Conservation (phyloP, 208 protist species). For the Herpetomonas samuelpessoai region DNA sequence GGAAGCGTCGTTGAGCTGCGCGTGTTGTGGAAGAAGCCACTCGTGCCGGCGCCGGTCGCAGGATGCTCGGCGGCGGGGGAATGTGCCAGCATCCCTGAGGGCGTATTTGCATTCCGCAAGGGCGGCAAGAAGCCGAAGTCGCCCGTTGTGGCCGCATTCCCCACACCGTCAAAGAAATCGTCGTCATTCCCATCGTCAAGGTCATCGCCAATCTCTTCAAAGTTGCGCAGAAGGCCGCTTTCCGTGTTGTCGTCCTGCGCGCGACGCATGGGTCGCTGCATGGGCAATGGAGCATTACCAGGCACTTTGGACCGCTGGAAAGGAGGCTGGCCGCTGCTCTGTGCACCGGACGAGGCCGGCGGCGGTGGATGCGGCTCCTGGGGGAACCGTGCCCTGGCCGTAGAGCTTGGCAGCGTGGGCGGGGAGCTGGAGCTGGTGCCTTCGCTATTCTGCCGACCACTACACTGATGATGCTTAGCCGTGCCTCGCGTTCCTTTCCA, state of each 20-base stretch:
- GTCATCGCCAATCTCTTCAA: conserved; percentile 16
- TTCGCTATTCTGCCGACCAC: no score
- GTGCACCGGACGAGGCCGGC: no score
- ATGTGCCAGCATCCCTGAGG: neutral
- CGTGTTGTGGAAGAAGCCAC: neutral
- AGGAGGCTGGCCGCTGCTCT: no score
- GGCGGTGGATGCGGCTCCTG: no score
- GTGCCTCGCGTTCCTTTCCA: conserved; percentile 17
- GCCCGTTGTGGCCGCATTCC: neutral
- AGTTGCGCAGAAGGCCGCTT: conserved; percentile 13
- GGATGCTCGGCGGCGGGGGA: neutral
- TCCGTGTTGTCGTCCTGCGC: conserved; percentile 8
- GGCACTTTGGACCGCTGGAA: no score
- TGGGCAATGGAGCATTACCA: no score
- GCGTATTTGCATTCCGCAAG: neutral
- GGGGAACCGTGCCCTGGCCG: no score
- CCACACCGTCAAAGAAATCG: no score
- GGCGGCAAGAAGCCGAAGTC: neutral
- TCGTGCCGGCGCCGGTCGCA: neutral
- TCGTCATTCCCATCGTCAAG: neutral
- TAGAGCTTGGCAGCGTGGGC: no score
- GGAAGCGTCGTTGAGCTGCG: neutral
- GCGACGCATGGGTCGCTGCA: neutral
- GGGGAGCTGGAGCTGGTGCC: no score
- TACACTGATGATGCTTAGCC: conserved; percentile 14